Base-by-base conservation (phyloP, 1,284 basidiomycete genomes). In the Thecaphora thlaspeos region DNA sequence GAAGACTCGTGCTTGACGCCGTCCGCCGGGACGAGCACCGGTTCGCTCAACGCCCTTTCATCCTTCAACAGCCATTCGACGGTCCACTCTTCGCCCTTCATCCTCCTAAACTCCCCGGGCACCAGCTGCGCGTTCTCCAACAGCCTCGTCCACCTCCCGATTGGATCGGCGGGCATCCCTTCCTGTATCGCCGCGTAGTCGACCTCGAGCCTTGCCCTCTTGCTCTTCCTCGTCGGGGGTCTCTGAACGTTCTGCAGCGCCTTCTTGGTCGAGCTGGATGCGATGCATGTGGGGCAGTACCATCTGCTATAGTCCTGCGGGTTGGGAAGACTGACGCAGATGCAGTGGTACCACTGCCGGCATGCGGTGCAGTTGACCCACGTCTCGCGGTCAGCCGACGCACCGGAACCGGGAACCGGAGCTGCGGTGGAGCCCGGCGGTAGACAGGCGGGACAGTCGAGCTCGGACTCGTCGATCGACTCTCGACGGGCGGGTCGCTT, bases 161-260 rank as follows among this genome's bases (percentile, higher is more conserved):
- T 30, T 3, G 69, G 71, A 45, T 69, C 69, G 7, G 67, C 58
- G 17, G 71, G 69, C 14, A 66, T 61, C 5, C 68, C 71, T 12
- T 69, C 62, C 26, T 73, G 58, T n/a, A 73, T 65, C 8, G 68
- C 67, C 7, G 64, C 68, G 56, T 73, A 73, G 51, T 73, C 67
- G 8, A 69, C 64, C 41, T 58, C 32, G 3, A 58, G 43, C 39
- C 49, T 66, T 18, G 49, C 61, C 12, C 71, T 55, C 12, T 44
- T 41, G 2, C 61, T 66, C 40, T 60, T 67, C 24, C 71, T 54
- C 1, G 50, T 51, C 7, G 61, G 61, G 17, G 59, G 55, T 0
- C 67, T 57, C 36, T 48, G 34, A 17, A 63, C 54, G 26, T 67
- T 64, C 8, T 14, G 10, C 30, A 47, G 22, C 23, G 8, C 19